These are phyloP conservation scores for Pleurotus giganteus DNA, from an alignment of 768 basidiomycete species.

Conservation along the genomic window DNA sequence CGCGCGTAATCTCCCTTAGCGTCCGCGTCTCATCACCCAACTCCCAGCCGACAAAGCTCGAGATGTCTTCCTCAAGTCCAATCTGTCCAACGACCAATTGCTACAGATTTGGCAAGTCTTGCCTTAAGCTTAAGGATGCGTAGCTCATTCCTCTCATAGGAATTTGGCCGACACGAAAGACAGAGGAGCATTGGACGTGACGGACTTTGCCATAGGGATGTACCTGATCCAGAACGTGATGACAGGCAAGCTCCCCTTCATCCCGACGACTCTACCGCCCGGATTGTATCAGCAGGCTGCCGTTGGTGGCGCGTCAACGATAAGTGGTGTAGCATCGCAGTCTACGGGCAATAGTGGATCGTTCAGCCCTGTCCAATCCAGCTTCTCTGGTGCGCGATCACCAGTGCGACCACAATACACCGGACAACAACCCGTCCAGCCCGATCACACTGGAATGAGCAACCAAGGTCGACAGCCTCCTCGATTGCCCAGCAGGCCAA, in stretches of 20 bases:
- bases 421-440: conserved; percentile 53
- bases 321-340: conserved; percentile 44
- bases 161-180: conserved; percentile 93
- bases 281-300: conserved; percentile 83
- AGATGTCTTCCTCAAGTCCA: conserved; percentile 89
- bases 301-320: conserved; percentile 29
- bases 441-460: conserved; percentile 44
- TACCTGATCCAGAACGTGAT: conserved; percentile 93
- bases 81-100: conserved; percentile 81
- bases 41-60: conserved; percentile 79
- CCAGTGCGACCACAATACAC: conserved; percentile 63
- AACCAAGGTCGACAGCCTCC: conserved; percentile 14
- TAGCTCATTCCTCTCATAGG: conserved; percentile 42
- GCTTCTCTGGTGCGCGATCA: conserved; percentile 34
- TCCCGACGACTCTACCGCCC: conserved; percentile 77
- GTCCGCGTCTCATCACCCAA: not conserved
- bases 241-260: conserved; percentile 68
- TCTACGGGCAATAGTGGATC: conserved; percentile 61
- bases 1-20: not conserved
- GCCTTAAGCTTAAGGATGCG: not conserved
- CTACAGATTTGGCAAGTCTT: conserved; percentile 83
- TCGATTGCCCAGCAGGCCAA: conserved; percentile 22
- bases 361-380: conserved; percentile 51
- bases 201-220: conserved; percentile 96
- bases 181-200: conserved; percentile 81